These are phyloP conservation scores for Glycyrrhiza uralensis DNA, from an alignment of 306 rosid species.

Conservation along the genomic window DNA sequence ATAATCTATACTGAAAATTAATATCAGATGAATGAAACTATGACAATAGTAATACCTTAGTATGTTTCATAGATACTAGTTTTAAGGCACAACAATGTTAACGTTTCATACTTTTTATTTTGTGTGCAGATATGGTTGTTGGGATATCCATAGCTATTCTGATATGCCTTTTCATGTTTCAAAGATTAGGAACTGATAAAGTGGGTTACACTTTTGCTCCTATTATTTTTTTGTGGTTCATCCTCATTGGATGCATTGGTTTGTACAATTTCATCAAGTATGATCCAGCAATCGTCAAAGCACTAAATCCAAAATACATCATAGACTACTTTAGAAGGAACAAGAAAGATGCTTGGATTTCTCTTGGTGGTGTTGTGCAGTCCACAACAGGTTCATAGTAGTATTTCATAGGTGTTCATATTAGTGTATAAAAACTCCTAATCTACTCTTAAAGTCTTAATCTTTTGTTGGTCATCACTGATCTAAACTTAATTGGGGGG, in stretches of 20 bases:
- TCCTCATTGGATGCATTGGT: constrained; percentile 54
- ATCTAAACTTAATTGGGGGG: not conserved
- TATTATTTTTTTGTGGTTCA: constrained; percentile 59
- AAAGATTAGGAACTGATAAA: constrained; percentile 76
- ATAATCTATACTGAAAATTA: no score
- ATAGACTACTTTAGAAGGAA: constrained; percentile 55
- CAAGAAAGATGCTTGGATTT: constrained; percentile 68
- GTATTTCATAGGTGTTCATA: not conserved
- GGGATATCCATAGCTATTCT: constrained; percentile 56
- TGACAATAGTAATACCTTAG: no score
- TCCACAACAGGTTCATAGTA: constrained; percentile 53
- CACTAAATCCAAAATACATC: constrained; percentile 60
- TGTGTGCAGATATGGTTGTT: constrained; percentile 42
- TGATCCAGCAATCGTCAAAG: constrained; percentile 59
- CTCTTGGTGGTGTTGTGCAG: constrained; percentile 74
- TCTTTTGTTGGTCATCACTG: not conserved
- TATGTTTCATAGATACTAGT: no score
- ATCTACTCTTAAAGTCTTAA: not conserved
- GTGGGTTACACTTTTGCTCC: constrained; percentile 80
- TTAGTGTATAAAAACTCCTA: no score
- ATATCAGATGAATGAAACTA: no score
- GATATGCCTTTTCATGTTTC: constrained; percentile 50
- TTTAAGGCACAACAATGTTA: no score
- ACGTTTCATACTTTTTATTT: not conserved
- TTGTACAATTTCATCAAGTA: constrained; percentile 54